Evolutionary conservation across 2,329 filamentous ascomycete species (phyloP).

Genomic region (Alternaria angustiovoidea): DNA sequence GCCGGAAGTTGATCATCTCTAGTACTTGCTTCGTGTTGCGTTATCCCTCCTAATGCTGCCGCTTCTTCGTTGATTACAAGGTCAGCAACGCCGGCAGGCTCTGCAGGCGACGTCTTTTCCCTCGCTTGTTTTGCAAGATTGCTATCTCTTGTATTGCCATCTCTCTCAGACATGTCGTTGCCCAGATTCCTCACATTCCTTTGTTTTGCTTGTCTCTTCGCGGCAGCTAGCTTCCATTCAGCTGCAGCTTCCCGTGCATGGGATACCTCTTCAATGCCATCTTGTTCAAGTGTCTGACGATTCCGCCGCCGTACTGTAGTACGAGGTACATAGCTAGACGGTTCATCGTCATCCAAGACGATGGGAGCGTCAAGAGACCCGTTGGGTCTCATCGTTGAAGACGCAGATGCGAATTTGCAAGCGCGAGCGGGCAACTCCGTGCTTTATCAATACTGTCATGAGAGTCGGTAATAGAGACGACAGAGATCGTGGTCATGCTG

Average conservation of each 20-base stretch:
- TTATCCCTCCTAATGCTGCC: background rate
- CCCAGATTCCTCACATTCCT: background rate
- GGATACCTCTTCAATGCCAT: slow-evolving; percentile 11
- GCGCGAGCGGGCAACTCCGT: background rate
- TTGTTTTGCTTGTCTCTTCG: slow-evolving; percentile 1
- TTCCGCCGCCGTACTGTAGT: background rate
- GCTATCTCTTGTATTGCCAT: background rate
- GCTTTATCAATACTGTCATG: slow-evolving; percentile 1
- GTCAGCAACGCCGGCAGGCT: slow-evolving; percentile 6
- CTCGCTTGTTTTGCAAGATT: background rate
- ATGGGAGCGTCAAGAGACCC: slow-evolving; percentile 14
- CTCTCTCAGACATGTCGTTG: background rate
- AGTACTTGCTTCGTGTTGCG: background rate
- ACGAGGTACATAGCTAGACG: background rate
- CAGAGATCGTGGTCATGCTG: background rate
- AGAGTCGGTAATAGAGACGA: background rate
- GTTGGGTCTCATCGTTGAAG: slow-evolving; percentile 7
- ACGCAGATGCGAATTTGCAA: background rate
- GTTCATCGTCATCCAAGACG: slow-evolving; percentile 1
- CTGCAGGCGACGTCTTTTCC: slow-evolving; percentile 1
- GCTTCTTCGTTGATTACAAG: slow-evolving; percentile 9
- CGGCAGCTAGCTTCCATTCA: slow-evolving; percentile 11
- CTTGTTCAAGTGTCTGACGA: slow-evolving; percentile 10
- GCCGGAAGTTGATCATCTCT: background rate
- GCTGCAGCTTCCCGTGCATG: slow-evolving; percentile 4